Evolutionary conservation across 495 filamentous ascomycete genomes (phyloP).

Genomic region (Aspergillus conjunctus): DNA sequence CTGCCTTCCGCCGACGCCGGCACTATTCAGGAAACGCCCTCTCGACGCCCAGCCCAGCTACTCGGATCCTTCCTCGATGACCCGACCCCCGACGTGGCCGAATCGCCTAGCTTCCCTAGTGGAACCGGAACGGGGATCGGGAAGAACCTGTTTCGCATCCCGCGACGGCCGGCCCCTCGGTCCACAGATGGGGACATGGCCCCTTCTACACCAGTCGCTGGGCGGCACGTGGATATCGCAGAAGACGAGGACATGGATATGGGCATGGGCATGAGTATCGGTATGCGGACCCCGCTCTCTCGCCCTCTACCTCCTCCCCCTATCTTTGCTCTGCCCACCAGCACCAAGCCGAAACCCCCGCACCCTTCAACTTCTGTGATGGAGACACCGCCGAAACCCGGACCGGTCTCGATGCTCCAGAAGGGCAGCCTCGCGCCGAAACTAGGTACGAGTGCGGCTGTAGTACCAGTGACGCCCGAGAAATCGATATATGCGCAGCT

Average conservation of each 20-base stretch:
- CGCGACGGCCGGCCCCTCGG: slow-evolving; percentile 41
- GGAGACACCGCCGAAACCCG: slow-evolving; percentile 46
- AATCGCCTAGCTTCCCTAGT: slow-evolving; percentile 21
- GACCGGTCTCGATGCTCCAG: slow-evolving; percentile 10
- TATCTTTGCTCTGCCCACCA: slow-evolving; percentile 12
- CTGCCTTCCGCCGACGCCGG: slow-evolving; percentile 25
- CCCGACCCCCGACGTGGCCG: slow-evolving; percentile 9
- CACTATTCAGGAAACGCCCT: slow-evolving; percentile 56
- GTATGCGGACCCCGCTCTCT: neutral
- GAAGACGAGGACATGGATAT: slow-evolving; percentile 4
- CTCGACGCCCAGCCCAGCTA: slow-evolving; percentile 47
- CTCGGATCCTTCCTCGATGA: slow-evolving; percentile 25
- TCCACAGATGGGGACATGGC: slow-evolving; percentile 23
- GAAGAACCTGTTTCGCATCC: slow-evolving; percentile 39
- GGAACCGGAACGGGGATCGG: slow-evolving; percentile 15
- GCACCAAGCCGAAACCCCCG: neutral
- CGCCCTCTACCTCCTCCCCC: slow-evolving; percentile 7
- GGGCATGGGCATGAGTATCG: slow-evolving; percentile 2
- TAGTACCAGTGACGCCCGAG: slow-evolving; percentile 44
- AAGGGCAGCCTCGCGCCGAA: neutral
- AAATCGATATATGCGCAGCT: slow-evolving; percentile 68
- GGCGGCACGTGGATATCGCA: slow-evolving; percentile 26
- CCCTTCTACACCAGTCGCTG: slow-evolving; percentile 39
- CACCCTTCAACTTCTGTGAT: slow-evolving; percentile 29
- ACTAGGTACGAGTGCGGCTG: neutral